Conservation (phyloP, 73 alveolate genomes). For the Paramecium bursaria region DNA sequence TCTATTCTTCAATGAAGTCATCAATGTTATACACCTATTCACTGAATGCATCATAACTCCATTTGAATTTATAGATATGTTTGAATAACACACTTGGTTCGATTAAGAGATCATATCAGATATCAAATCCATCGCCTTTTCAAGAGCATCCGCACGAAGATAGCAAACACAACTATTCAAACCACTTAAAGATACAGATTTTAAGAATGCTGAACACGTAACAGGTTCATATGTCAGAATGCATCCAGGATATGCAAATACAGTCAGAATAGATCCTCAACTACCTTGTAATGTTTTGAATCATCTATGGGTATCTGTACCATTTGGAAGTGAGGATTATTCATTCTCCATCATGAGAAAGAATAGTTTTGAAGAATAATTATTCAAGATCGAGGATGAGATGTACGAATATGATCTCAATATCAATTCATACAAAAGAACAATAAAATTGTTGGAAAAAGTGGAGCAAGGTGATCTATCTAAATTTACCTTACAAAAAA, state of each 20-base stretch:
- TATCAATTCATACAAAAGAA: constrained; percentile 49
- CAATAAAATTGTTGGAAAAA: neutral
- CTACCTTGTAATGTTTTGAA: constrained; percentile 39
- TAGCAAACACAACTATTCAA: constrained; percentile 24
- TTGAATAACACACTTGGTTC: neutral
- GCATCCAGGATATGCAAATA: constrained; percentile 64
- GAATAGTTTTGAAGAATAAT: constrained; percentile 67
- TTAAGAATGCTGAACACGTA: constrained; percentile 54
- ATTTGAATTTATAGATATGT: constrained; percentile 20
- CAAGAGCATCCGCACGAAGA: constrained; percentile 57
- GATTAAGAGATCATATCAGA: constrained; percentile 34
- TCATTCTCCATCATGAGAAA: constrained; percentile 67
- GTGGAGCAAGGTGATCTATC: neutral
- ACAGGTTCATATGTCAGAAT: constrained; percentile 57
- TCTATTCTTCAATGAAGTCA: constrained; percentile 28
- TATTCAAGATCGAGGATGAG: constrained; percentile 71
- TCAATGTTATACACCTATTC: constrained; percentile 10
- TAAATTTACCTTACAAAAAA: neutral
- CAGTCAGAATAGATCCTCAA: constrained; percentile 2
- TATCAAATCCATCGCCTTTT: neutral
- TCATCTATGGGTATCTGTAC: constrained; percentile 56
- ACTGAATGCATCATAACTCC: constrained; percentile 47
- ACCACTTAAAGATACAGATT: constrained; percentile 56
- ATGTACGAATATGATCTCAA: constrained; percentile 69
- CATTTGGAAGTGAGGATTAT: constrained; percentile 71